Evolutionary conservation across 2,329 filamentous ascomycete genomes (phyloP), one percentile per base, ranked within the genome.

Genomic region (Helotiales sp.): DNA sequence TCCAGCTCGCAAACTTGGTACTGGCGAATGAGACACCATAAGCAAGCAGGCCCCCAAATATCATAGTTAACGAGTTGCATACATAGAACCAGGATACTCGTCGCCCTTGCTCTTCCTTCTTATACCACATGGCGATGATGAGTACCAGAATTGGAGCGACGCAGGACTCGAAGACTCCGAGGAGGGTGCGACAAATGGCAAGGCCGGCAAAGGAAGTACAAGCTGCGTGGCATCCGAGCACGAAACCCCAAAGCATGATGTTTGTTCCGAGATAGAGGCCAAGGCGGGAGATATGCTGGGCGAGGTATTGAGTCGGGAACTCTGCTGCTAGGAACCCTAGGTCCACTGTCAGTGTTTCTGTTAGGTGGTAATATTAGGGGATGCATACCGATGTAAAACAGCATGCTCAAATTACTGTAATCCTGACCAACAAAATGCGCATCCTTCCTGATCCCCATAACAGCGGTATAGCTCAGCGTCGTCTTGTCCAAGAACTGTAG

Each of bases 101-200:
- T 50, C 80, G 77, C 68, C 78, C 78, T 42, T 86, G 83, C 63
- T 87, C 82, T 2, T 75, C 75, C 58, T 76, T 75, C 60, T 77
- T 78, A 56, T 82, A 82, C 79, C 78, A 83, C 74, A 81, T 81
- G 2, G 76, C 74, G 1, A 80, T 82, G 53, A 83, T 77, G 1
- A 84, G 70, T 31, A 82, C 80, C 29, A 84, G 72, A 36, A 76
- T 76, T 0, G 82, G 81, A 0, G 79, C 77, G 5, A 84, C 76
- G 9, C 76, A 77, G 9, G 76, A 73, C 65, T 85, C 82, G 57
- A 83, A 82, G 38, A 76, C 55, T 5, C 81, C 82, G 0, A 84
- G 72, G 0, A 84, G 67, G 7, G 81, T 74, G 6, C 81, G 75
- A 1, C 79, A 76, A 4, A 75, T 71, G 5, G 81, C 75, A 5